Percentiles rank a stretch among this genome's conserved stretches.
phyloP scores from a whole-genome alignment of 2,329 filamentous ascomycete species.

The Parastagonospora avenae region DNA sequence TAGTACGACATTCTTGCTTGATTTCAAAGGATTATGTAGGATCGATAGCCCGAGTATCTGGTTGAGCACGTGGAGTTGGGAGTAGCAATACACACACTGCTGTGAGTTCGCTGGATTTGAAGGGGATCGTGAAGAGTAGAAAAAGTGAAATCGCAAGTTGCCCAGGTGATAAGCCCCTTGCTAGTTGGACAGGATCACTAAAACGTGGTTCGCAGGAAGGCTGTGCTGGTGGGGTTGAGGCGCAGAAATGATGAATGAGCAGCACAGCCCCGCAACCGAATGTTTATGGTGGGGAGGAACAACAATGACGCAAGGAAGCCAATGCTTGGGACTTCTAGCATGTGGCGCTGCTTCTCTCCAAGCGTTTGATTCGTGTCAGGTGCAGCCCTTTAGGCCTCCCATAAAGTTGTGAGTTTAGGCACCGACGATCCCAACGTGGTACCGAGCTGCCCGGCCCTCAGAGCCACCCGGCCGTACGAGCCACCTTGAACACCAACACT shows the following conservation, averaged over 20 bases:
- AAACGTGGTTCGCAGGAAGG: background rate
- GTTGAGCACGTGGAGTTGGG: background rate
- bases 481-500: too few species aligned
- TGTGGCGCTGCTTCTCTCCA: background rate
- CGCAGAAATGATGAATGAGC: conserved; percentile 1
- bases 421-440: background rate
- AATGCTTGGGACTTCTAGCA: conserved; percentile 3
- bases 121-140: background rate
- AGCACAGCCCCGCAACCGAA: conserved; percentile 5
- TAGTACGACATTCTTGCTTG: conserved; percentile 29
- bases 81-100: background rate
- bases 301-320: conserved; percentile 4
- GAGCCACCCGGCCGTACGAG: too few species aligned
- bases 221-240: conserved; percentile 3
- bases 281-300: background rate
- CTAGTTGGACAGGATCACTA: background rate
- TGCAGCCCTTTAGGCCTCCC: background rate
- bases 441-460: too few species aligned
- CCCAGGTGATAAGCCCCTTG: background rate
- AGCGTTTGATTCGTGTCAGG: conserved; percentile 1
- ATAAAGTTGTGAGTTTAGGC: background rate
- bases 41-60: background rate
- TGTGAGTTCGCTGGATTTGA: background rate
- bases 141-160: background rate
- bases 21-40: background rate